Percentiles rank a stretch among this genome's conserved stretches.
Evolutionary conservation across 2,329 filamentous ascomycete genomes (phyloP).

Genomic region (Clarireedia paspali): DNA sequence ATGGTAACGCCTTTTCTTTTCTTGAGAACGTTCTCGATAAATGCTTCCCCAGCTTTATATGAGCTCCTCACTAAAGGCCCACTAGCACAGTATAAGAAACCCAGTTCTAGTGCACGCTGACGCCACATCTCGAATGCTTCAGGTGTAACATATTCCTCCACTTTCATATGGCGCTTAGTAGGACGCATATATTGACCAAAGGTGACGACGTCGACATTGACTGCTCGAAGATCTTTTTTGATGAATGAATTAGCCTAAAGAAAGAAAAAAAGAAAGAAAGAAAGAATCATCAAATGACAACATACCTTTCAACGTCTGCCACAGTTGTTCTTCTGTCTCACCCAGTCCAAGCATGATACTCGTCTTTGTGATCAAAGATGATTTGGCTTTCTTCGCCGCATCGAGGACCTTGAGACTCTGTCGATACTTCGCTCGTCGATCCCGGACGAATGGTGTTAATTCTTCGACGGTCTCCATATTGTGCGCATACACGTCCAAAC

Average conservation of each 20-base stretch:
- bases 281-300: background rate
- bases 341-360: slow-evolving; percentile 95
- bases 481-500: slow-evolving; percentile 92
- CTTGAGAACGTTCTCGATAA: slow-evolving; percentile 90
- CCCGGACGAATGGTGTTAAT: slow-evolving; percentile 81
- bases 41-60: slow-evolving; percentile 97
- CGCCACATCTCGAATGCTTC: slow-evolving; percentile 89
- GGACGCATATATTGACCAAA: slow-evolving; percentile 99
- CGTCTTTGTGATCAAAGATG: slow-evolving; percentile 90
- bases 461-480: slow-evolving; percentile 94
- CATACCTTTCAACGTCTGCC: slow-evolving; percentile 64
- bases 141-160: slow-evolving; percentile 90
- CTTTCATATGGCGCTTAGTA: slow-evolving; percentile 95
- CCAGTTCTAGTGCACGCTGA: slow-evolving; percentile 82
- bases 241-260: slow-evolving; percentile 12
- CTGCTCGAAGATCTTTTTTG: slow-evolving; percentile 61
- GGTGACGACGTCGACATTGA: slow-evolving; percentile 86
- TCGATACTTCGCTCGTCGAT: slow-evolving; percentile 81
- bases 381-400: slow-evolving; percentile 69
- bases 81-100: slow-evolving; percentile 93
- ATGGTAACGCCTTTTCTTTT: slow-evolving; percentile 26
- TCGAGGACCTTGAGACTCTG: slow-evolving; percentile 75
- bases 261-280: background rate
- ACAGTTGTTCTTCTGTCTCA: slow-evolving; percentile 81
- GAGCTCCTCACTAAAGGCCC: slow-evolving; percentile 89